These are phyloP conservation scores for Penstemon eatonii DNA, from an alignment of 257 asterid genomes.

Conservation along the genomic window DNA sequence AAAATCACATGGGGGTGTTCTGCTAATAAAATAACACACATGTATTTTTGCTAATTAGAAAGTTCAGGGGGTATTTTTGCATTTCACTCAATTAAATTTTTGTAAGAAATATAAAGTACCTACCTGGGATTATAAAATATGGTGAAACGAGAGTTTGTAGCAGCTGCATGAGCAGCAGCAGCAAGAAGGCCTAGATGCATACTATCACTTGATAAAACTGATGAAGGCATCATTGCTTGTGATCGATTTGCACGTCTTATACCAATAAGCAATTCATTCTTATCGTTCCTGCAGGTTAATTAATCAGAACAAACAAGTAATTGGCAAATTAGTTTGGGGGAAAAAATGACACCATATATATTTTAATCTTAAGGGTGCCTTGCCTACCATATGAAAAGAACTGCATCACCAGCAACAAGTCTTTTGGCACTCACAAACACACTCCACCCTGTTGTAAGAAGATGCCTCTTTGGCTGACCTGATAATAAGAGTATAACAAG, in stretches of 20 bases:
- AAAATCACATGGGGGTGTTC: background rate
- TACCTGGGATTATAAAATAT: slow-evolving; percentile 81
- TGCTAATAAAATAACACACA: too few species aligned
- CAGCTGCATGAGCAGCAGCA: slow-evolving; percentile 88
- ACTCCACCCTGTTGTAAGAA: slow-evolving; percentile 87
- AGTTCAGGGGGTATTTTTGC: too few species aligned
- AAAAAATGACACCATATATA: background rate
- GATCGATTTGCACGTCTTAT: slow-evolving; percentile 74
- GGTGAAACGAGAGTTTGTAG: slow-evolving; percentile 75
- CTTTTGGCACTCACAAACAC: slow-evolving; percentile 79
- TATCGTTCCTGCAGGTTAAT: slow-evolving; percentile 57
- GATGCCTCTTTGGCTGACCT: slow-evolving; percentile 93
- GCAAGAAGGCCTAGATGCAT: slow-evolving; percentile 91
- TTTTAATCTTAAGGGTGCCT: background rate
- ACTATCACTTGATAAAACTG: slow-evolving; percentile 82
- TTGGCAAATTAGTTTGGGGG: background rate
- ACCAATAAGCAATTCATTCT: slow-evolving; percentile 74
- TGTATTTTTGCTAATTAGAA: too few species aligned
- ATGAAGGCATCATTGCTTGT: slow-evolving; percentile 77
- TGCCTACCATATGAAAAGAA: slow-evolving; percentile 74
- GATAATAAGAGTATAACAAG: slow-evolving; percentile 22
- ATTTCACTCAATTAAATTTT: too few species aligned
- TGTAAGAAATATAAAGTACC: background rate
- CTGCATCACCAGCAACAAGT: slow-evolving; percentile 84
- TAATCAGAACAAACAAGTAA: slow-evolving; percentile 1